phyloP scores from a whole-genome alignment of 768 basidiomycete species.

The Russula virescens region DNA sequence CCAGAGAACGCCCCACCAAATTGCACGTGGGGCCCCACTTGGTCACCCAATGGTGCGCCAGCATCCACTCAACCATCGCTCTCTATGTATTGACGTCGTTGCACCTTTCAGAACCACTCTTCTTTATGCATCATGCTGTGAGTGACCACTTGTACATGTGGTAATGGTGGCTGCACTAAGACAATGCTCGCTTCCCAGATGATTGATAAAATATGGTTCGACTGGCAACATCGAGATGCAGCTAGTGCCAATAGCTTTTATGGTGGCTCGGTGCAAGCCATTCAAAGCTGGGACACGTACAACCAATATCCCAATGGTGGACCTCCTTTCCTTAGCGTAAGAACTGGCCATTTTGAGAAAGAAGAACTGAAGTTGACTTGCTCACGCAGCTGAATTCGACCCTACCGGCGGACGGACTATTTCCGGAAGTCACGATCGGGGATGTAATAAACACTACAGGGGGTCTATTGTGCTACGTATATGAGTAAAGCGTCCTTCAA shows the following conservation, averaged over 20 bases:
- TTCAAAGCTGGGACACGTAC: slow-evolving; percentile 25
- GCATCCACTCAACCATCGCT: neutral
- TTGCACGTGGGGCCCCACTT: slow-evolving; percentile 30
- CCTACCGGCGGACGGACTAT: slow-evolving; percentile 31
- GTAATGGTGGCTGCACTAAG: neutral
- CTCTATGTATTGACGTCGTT: neutral
- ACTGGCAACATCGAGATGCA: slow-evolving; percentile 31
- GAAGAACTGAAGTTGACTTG: neutral
- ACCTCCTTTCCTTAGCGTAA: slow-evolving; percentile 27
- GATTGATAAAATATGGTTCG: slow-evolving; percentile 36
- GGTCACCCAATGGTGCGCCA: slow-evolving; percentile 31
- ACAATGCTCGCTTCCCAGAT: slow-evolving; percentile 24
- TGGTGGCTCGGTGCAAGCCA: slow-evolving; percentile 31
- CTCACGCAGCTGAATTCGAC: slow-evolving; percentile 27
- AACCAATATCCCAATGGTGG: slow-evolving; percentile 28
- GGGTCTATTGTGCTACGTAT: slow-evolving; percentile 34
- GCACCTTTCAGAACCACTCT: slow-evolving; percentile 31
- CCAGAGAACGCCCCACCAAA: slow-evolving; percentile 26
- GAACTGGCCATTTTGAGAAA: neutral
- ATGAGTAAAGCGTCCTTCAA: slow-evolving; percentile 25
- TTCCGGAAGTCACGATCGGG: slow-evolving; percentile 25
- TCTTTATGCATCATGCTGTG: slow-evolving; percentile 35
- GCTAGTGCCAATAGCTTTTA: slow-evolving; percentile 29
- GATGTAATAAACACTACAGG: slow-evolving; percentile 32
- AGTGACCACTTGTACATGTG: neutral